Percentiles rank a stretch among this genome's conserved stretches.
Conservation (phyloP, 2,329 filamentous ascomycete species). For the Cadophora sp. region DNA sequence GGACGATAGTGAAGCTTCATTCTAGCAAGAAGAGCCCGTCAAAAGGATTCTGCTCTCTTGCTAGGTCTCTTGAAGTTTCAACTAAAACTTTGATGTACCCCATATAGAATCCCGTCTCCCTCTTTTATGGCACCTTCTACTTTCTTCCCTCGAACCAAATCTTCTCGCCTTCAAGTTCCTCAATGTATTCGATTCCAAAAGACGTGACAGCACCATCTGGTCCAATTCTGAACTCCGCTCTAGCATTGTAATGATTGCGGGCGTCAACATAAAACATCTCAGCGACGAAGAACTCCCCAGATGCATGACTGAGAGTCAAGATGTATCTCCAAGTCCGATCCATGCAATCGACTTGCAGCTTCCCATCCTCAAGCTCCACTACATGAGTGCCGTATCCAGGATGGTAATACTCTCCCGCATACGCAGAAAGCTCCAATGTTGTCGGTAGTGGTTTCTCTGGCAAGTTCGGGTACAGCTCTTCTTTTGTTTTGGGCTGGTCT, state of each 20-base stretch:
- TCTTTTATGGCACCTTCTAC: background rate
- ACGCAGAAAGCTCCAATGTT: conserved; percentile 11
- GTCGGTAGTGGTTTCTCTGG: conserved; percentile 23
- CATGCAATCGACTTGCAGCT: conserved; percentile 25
- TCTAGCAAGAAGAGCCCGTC: background rate
- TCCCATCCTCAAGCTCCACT: conserved; percentile 26
- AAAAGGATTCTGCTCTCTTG: background rate
- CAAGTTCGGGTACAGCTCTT: conserved; percentile 30
- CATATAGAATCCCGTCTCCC: background rate
- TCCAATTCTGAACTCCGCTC: conserved; percentile 29
- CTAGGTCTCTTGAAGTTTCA: background rate
- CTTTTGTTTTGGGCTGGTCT: conserved; percentile 13
- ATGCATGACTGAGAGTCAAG: conserved; percentile 27
- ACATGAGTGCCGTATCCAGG: conserved; percentile 26
- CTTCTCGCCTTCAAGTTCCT: conserved; percentile 25
- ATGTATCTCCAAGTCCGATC: conserved; percentile 30
- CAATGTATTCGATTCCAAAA: conserved; percentile 24
- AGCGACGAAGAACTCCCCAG: conserved; percentile 31
- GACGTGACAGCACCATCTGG: conserved; percentile 18
- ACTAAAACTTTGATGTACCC: background rate
- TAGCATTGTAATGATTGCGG: conserved; percentile 6
- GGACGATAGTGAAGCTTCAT: background rate
- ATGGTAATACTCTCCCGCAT: conserved; percentile 29
- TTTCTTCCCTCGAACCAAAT: conserved; percentile 28
- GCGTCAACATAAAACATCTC: conserved; percentile 21